Evolutionary conservation across 1,284 basidiomycete genomes (phyloP), one percentile per base, ranked within the genome.

Genomic region (Schizophyllum amplum): DNA sequence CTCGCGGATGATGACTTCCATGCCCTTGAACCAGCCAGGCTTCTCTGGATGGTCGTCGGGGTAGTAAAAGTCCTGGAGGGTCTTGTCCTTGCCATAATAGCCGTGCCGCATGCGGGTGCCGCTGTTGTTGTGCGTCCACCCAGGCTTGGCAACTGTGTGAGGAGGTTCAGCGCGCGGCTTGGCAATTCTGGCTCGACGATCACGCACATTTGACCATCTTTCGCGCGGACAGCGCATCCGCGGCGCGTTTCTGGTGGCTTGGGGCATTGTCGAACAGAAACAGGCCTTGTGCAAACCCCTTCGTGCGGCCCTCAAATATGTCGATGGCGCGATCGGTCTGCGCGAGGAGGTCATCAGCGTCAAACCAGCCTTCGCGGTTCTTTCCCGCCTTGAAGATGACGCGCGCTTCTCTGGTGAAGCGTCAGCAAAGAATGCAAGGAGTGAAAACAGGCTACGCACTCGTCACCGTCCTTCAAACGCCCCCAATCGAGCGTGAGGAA

Each of bases 201-300:
- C n/a, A n/a, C n/a, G n/a, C n/a, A n/a, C n/a, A n/a, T n/a, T n/a
- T 63, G 2, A 67, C 62, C 72, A 74, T 74, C 24, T 68, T 62
- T 21, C 60, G 21, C 2, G 71, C 69, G 26, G 68, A 71, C 0
- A 73, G 64, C 0, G 68, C 66, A 66, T 73, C 65, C 1, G 59
- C 55, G 5, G 70, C 65, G 7, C 64, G 64, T 57, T 69, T 71
- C 48, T 65, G 67, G 58, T 74, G 71, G 53, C 67, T 69, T 1
- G 70, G 66, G 1, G 73, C 71, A 62, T 75, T 75, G 50, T 75
- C 69, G 63, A 71, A 74, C 6, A 69, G 23, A 57, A 72, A 72
- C 2, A 72, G 62, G 11, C 63, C 71, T 9, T 60, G 65, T 5
- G 60, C 59, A 51, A 66, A 59, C 0, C 64, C 59, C 17, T 68